Evolutionary conservation across 2,329 filamentous ascomycete genomes (phyloP), one percentile per base, ranked within the genome.

Genomic region (Sporothrix pseudoabietina): DNA sequence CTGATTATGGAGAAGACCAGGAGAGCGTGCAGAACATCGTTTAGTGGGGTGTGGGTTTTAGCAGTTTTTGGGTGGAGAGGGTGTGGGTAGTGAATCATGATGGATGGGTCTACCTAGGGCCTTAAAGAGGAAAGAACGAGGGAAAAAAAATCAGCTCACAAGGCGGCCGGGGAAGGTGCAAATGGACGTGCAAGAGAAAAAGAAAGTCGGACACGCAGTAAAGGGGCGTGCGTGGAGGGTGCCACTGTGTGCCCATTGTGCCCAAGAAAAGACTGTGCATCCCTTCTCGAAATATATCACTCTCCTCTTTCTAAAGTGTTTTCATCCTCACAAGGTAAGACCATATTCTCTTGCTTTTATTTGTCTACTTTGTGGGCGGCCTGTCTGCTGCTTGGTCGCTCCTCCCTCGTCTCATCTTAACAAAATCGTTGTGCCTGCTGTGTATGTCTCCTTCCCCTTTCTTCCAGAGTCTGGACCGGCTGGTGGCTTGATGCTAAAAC

Each of bases 221-320:
- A 49, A 39, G 52, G 54, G 69, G 69, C 14, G 69, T 49, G 69
- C 7, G 44, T 52, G 30, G 39, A 39, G 47, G 12, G 61, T 68
- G 61, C 44, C 44, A 54, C 41, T 47, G 9, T 22, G 10, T 65
- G 44, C 10, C 41, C 41, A 44, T 47, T 47, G 44, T 55, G 55
- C 71, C 49, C 41, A 66, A 71, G 55, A 59, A 65, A 66, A 66
- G 61, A 72, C 68, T 57, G 59, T 57, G 61, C 47, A 66, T 66
- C 71, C 59, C 61, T 54, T 71, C 32, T 55, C 44, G 49, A 59
- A 39, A 3, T 3, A 14, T n/a, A 70, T 70, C 52, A 30, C 41
- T 16, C 39, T 30, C 61, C 30, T 55, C 6, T n/a, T 57, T 26
- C n/a, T 8, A 54, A 14, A 47, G 19, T 52, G 30, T 69, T 69